Conservation (phyloP, 148 eudicot species). For the Simmondsia chinensis region DNA sequence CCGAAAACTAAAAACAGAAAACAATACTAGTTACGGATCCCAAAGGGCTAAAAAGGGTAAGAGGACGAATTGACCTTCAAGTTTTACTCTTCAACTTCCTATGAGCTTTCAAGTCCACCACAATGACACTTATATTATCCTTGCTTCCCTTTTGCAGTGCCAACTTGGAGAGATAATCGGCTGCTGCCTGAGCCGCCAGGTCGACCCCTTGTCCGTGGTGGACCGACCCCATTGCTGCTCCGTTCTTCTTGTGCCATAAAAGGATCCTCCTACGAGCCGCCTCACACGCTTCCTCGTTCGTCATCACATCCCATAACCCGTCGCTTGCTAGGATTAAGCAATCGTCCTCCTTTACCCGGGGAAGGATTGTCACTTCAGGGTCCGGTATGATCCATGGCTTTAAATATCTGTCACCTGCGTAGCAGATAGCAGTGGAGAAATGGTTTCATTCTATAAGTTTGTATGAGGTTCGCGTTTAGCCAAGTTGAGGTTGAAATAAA, state of each 20-base stretch:
- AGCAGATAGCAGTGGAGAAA: neutral
- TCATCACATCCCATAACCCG: slow-evolving; percentile 59
- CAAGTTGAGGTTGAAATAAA: too few species aligned
- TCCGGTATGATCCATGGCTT: slow-evolving; percentile 54
- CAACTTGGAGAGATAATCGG: slow-evolving; percentile 37
- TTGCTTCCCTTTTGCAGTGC: slow-evolving; percentile 51
- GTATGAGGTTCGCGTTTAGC: too few species aligned
- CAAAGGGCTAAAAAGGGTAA: neutral
- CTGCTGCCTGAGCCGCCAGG: slow-evolving; percentile 47
- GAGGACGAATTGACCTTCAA: slow-evolving; percentile 18
- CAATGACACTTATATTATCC: slow-evolving; percentile 50
- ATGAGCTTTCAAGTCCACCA: slow-evolving; percentile 47
- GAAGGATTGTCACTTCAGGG: slow-evolving; percentile 38
- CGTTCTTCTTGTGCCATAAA: slow-evolving; percentile 46
- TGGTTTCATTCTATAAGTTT: too few species aligned
- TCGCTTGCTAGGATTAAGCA: slow-evolving; percentile 51
- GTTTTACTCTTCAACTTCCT: slow-evolving; percentile 36
- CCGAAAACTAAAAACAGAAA: too few species aligned
- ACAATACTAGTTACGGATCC: too few species aligned
- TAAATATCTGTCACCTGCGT: slow-evolving; percentile 49
- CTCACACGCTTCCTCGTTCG: slow-evolving; percentile 45
- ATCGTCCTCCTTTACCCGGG: slow-evolving; percentile 39
- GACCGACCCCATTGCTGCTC: slow-evolving; percentile 6
- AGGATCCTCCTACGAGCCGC: slow-evolving; percentile 44
- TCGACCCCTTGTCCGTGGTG: slow-evolving; percentile 31